Conservation (phyloP, 2,329 filamentous ascomycete genomes). For the Elsinoe arachidis region DNA sequence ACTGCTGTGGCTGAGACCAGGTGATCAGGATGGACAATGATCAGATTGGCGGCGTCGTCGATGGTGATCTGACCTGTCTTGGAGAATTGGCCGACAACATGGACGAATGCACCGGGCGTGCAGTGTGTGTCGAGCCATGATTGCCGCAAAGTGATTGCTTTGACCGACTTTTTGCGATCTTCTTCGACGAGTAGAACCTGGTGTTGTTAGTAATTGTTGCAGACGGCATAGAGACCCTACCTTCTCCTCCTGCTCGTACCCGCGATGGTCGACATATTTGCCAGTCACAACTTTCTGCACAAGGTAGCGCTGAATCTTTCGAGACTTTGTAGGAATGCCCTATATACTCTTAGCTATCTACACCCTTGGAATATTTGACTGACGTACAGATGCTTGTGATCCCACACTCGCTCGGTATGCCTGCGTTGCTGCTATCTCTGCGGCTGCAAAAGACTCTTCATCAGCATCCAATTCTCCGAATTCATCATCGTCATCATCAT, state of each 20-base stretch:
- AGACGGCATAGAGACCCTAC: constrained; percentile 6
- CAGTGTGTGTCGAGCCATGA: constrained; percentile 81
- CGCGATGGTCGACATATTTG: constrained; percentile 56
- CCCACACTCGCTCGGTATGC: constrained; percentile 39
- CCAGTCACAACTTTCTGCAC: constrained; percentile 65
- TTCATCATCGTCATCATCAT: constrained; percentile 52
- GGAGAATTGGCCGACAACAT: constrained; percentile 74
- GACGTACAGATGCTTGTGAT: constrained; percentile 46
- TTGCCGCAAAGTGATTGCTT: constrained; percentile 67
- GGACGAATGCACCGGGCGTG: constrained; percentile 66
- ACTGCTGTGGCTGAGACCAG: constrained; percentile 90
- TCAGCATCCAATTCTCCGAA: constrained; percentile 63
- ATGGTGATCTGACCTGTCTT: constrained; percentile 64
- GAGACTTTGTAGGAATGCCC: constrained; percentile 58
- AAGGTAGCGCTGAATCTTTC: constrained; percentile 78
- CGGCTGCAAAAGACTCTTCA: constrained; percentile 59
- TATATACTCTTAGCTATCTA: constrained; percentile 24
- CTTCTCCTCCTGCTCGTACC: constrained; percentile 35
- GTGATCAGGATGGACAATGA: constrained; percentile 91
- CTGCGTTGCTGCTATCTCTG: constrained; percentile 65
- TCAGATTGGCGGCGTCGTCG: constrained; percentile 71
- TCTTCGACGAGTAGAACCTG: constrained; percentile 75
- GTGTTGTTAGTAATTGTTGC: neutral
- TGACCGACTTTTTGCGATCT: constrained; percentile 58
- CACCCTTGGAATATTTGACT: constrained; percentile 19